Conservation (phyloP, 805 yeast species). For the Yamadazyma paraphyllophila region DNA sequence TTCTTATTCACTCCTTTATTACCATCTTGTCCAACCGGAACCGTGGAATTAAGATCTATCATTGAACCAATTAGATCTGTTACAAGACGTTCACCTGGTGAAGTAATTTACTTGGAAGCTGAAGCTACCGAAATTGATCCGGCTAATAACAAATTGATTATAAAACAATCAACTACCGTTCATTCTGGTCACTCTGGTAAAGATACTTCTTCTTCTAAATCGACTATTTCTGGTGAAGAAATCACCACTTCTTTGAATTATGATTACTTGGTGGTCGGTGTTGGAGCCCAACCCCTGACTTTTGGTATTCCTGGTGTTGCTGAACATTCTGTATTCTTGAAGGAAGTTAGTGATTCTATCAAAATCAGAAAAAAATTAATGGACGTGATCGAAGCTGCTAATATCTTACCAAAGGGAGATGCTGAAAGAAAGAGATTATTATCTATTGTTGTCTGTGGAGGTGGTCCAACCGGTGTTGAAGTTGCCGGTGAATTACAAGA, state of each 20-base stretch:
- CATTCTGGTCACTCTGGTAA: constrained; percentile 54
- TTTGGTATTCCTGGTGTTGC: constrained; percentile 94
- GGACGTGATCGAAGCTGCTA: constrained; percentile 88
- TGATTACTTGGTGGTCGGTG: constrained; percentile 87
- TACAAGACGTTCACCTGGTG: constrained; percentile 75
- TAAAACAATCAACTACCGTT: constrained; percentile 59
- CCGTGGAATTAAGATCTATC: constrained; percentile 84
- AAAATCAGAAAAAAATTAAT: constrained; percentile 78
- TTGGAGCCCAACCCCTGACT: constrained; percentile 93
- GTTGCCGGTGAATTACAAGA: constrained; percentile 96
- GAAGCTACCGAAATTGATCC: constrained; percentile 86
- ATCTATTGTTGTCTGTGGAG: constrained; percentile 91
- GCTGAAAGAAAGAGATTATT: constrained; percentile 82
- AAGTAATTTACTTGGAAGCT: constrained; percentile 83
- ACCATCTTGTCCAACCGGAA: constrained; percentile 94
- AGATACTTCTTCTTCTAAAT: constrained; percentile 43
- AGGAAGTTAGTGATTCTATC: constrained; percentile 86
- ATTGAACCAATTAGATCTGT: constrained; percentile 90
- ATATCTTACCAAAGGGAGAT: constrained; percentile 68
- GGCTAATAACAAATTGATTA: constrained; percentile 56
- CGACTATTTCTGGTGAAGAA: constrained; percentile 40
- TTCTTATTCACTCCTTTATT: constrained; percentile 93
- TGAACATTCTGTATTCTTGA: constrained; percentile 83
- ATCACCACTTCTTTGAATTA: constrained; percentile 52
- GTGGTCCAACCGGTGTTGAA: constrained; percentile 99